These are phyloP conservation scores for Leccinum boreale DNA, from an alignment of 768 basidiomycete species.

Conservation along the genomic window DNA sequence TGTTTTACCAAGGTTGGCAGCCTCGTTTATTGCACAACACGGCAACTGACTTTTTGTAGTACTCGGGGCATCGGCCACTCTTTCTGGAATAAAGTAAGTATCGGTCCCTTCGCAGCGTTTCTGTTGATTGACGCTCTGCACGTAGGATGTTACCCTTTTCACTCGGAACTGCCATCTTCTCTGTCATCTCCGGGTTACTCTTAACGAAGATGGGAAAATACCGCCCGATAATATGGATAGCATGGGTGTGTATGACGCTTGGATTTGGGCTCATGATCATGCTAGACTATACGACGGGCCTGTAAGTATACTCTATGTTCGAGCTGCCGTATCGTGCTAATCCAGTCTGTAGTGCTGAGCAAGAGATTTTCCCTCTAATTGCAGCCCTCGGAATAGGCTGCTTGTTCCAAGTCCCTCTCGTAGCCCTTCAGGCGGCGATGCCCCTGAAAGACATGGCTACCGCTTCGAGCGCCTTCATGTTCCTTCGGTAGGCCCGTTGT, in stretches of 20 bases:
- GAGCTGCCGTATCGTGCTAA: conserved; percentile 2
- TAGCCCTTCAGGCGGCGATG: conserved; percentile 84
- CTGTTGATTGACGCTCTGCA: neutral
- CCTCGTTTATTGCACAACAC: neutral
- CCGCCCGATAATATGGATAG: conserved; percentile 58
- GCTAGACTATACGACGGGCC: conserved; percentile 53
- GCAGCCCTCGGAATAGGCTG: conserved; percentile 64
- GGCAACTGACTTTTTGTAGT: conserved; percentile 30
- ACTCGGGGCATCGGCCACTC: conserved; percentile 70
- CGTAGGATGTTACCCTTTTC: conserved; percentile 74
- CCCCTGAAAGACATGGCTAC: conserved; percentile 86
- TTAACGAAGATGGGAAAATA: conserved; percentile 59
- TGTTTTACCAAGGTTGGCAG: conserved; percentile 62
- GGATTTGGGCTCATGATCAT: conserved; percentile 76
- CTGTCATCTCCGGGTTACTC: conserved; percentile 54
- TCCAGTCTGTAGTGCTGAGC: conserved; percentile 45
- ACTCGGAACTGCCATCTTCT: conserved; percentile 51
- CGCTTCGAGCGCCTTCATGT: conserved; percentile 64
- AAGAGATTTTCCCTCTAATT: conserved; percentile 63
- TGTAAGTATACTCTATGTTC: conserved; percentile 6
- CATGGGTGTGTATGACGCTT: conserved; percentile 53
- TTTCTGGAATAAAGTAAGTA: conserved; percentile 59
- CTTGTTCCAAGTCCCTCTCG: conserved; percentile 65
- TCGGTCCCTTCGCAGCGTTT: neutral
- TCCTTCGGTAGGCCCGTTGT: conserved; percentile 50